Conservation (phyloP, 495 filamentous ascomycete genomes). For the Trichoderma asperelloides region DNA sequence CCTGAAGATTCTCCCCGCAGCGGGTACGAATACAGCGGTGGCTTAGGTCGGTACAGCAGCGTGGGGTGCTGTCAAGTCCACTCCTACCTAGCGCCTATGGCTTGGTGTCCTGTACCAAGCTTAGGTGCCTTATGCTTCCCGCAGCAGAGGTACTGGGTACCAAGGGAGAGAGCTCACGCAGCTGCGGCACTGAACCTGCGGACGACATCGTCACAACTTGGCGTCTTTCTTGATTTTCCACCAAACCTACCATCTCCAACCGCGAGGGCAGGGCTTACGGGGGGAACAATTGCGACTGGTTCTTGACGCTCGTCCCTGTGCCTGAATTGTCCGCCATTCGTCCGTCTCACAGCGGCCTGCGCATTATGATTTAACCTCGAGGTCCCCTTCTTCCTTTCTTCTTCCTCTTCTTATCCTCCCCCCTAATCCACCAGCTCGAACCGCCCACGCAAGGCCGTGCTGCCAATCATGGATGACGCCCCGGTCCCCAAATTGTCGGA, state of each 20-base stretch:
- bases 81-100: neutral
- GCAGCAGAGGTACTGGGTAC: neutral
- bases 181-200: neutral
- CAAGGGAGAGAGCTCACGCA: neutral
- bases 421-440: neutral
- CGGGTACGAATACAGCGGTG: neutral
- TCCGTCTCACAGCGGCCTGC: neutral
- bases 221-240: neutral
- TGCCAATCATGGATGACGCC: constrained; percentile 28
- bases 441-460: neutral
- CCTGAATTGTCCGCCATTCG: neutral
- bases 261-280: neutral
- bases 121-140: neutral
- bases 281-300: neutral
- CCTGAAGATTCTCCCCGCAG: neutral
- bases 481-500: constrained; percentile 62
- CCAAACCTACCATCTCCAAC: neutral
- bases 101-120: neutral
- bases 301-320: neutral
- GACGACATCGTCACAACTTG: constrained; percentile 4
- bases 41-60: neutral
- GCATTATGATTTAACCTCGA: constrained; percentile 1
- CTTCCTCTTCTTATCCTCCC: neutral
- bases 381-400: neutral
- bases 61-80: neutral